phyloP scores from a whole-genome alignment of 805 yeast species.

The Novakomyces olei region DNA sequence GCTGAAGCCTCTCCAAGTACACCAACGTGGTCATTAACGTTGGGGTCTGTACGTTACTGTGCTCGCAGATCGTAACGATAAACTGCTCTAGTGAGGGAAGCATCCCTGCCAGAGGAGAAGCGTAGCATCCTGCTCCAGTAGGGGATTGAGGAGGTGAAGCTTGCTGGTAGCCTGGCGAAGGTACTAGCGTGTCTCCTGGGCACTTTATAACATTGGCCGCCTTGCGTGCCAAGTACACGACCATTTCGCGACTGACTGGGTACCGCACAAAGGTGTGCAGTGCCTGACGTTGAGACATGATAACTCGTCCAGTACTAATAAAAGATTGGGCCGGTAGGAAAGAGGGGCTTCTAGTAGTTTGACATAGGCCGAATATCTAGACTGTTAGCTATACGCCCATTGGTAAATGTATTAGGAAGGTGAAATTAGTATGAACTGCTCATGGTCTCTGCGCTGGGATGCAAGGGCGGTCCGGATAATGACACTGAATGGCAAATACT shows the following conservation, averaged over 20 bases:
- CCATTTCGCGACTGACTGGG: slow-evolving; percentile 21
- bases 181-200: slow-evolving; percentile 13
- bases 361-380: too few relatives aligned
- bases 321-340: too few relatives aligned
- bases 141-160: slow-evolving; percentile 14
- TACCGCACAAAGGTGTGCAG: slow-evolving; percentile 20
- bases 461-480: too few relatives aligned
- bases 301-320: too few relatives aligned
- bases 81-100: slow-evolving; percentile 34
- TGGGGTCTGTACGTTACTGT: slow-evolving; percentile 84
- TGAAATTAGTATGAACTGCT: too few relatives aligned
- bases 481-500: too few relatives aligned
- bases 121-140: slow-evolving; percentile 22
- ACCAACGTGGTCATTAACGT: slow-evolving; percentile 84
- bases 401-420: too few relatives aligned
- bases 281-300: slow-evolving; percentile 13
- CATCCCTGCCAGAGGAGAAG: slow-evolving; percentile 5
- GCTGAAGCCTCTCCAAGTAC: slow-evolving; percentile 55
- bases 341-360: too few relatives aligned
- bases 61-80: slow-evolving; percentile 47
- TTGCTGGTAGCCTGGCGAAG: too few relatives aligned
- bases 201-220: slow-evolving; percentile 19
- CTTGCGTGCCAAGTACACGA: slow-evolving; percentile 21
- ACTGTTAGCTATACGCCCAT: too few relatives aligned
- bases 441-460: too few relatives aligned